A percentile compares a stretch with the other conserved stretches of the same genome.
These are phyloP conservation scores for Hirschioporus abietinus DNA, from an alignment of 768 basidiomycete genomes.

Conservation along the genomic window DNA sequence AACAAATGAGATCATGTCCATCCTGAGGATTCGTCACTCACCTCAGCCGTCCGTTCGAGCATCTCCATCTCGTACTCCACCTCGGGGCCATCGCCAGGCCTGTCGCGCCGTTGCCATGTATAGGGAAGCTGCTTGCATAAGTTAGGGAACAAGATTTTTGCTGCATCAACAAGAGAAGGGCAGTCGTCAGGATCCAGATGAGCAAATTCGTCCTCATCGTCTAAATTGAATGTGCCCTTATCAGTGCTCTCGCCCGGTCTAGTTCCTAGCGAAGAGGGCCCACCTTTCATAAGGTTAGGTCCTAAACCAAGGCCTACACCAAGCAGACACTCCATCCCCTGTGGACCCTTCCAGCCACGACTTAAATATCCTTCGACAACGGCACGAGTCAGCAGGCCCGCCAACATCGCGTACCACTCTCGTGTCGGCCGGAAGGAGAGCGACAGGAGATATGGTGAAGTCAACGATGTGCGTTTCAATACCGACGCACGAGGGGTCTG, in stretches of 20 bases:
- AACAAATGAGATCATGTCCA: neutral
- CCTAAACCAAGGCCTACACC: constrained; percentile 51
- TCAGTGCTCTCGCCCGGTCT: constrained; percentile 28
- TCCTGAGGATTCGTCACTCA: constrained; percentile 29
- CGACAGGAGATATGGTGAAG: neutral
- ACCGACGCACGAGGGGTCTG: neutral
- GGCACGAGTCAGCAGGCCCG: constrained; percentile 74
- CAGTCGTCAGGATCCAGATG: constrained; percentile 74
- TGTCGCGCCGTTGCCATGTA: constrained; percentile 25
- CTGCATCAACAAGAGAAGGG: constrained; percentile 61
- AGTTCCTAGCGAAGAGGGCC: constrained; percentile 5
- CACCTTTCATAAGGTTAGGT: constrained; percentile 7
- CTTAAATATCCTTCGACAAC: constrained; percentile 81
- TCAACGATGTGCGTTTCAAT: neutral
- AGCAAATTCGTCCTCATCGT: constrained; percentile 35
- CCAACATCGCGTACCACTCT: constrained; percentile 79
- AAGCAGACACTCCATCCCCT: constrained; percentile 65
- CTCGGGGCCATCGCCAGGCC: constrained; percentile 40
- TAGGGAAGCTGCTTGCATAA: neutral
- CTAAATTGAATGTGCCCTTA: constrained; percentile 16
- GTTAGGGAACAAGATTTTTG: constrained; percentile 60
- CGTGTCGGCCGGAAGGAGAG: constrained; percentile 60
- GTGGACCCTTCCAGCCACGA: constrained; percentile 71
- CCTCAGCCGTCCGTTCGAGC: constrained; percentile 63
- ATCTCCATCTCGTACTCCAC: constrained; percentile 74